Evolutionary conservation across 78 protist species (phyloP).

Genomic region (Salpingoeca rosetta): DNA sequence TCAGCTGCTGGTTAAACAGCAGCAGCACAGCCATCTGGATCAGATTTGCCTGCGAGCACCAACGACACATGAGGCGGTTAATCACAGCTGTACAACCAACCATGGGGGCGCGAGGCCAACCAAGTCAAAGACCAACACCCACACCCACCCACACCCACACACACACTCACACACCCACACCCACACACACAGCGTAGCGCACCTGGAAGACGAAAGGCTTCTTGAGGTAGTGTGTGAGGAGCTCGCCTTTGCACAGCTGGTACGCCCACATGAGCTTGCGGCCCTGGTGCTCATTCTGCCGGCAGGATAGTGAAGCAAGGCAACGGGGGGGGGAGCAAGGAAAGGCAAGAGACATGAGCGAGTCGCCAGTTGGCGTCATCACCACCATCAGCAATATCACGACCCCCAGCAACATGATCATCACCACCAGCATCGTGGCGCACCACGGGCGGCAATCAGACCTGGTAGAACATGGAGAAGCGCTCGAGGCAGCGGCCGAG

Average conservation of each 20-base stretch:
- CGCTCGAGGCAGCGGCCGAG: neutral
- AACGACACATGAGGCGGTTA: too few species aligned
- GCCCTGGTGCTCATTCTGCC: slow-evolving; percentile 48
- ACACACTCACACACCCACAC: too few species aligned
- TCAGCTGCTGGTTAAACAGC: too few species aligned
- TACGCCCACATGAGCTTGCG: slow-evolving; percentile 72
- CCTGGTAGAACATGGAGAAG: slow-evolving; percentile 11
- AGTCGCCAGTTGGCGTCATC: neutral
- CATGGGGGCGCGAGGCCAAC: too few species aligned
- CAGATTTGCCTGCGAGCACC: too few species aligned
- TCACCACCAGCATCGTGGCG: neutral
- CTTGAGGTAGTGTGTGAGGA: slow-evolving; percentile 1
- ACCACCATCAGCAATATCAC: too few species aligned
- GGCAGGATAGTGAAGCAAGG: slow-evolving; percentile 9
- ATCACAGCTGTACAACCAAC: too few species aligned
- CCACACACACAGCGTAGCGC: too few species aligned
- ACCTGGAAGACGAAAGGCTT: too few species aligned
- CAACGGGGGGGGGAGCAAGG: neutral
- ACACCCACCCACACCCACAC: too few species aligned
- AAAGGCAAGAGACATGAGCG: neutral
- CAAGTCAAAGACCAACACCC: too few species aligned
- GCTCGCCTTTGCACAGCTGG: slow-evolving; percentile 70
- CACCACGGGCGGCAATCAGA: neutral
- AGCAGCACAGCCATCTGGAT: too few species aligned
- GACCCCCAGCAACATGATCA: neutral